Evolutionary conservation across 2,329 filamentous ascomycete species (phyloP).

Genomic region (Aureobasidium sp.): DNA sequence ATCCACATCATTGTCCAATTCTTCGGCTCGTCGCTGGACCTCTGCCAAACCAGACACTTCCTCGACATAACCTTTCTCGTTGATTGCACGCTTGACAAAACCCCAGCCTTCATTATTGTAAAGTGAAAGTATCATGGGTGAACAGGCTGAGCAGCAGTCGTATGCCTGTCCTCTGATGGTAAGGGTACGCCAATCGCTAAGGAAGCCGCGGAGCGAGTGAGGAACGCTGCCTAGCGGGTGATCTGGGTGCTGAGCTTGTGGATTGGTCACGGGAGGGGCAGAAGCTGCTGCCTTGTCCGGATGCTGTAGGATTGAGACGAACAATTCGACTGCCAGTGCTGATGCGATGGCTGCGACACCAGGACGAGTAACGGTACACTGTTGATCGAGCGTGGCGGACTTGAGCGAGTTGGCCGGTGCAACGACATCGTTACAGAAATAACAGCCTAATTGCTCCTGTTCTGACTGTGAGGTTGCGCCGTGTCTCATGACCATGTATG

Average conservation of each 20-base stretch:
- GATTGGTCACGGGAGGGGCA: constrained; percentile 22
- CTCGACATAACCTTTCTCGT: constrained; percentile 70
- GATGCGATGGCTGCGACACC: constrained; percentile 90
- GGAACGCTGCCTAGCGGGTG: constrained; percentile 64
- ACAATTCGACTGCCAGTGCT: constrained; percentile 79
- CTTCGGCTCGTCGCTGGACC: constrained; percentile 48
- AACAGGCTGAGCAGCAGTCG: constrained; percentile 75
- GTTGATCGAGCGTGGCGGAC: constrained; percentile 91
- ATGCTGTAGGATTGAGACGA: constrained; percentile 79
- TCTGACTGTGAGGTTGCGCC: constrained; percentile 49
- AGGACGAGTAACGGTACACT: constrained; percentile 93
- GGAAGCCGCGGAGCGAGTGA: constrained; percentile 73
- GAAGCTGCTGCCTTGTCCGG: constrained; percentile 36
- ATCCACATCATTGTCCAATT: constrained; percentile 43
- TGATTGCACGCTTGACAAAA: constrained; percentile 68
- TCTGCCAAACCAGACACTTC: constrained; percentile 69
- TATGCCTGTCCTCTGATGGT: constrained; percentile 68
- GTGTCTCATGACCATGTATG: constrained; percentile 95
- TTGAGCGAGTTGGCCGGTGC: constrained; percentile 89
- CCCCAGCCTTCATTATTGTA: constrained; percentile 66
- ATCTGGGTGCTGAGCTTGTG: constrained; percentile 15
- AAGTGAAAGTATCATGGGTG: constrained; percentile 58
- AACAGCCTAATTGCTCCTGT: constrained; percentile 70
- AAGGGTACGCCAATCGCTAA: constrained; percentile 67
- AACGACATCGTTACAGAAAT: constrained; percentile 98